Percentiles rank a stretch among this genome's conserved stretches.
Evolutionary conservation across 805 yeast genomes (phyloP).

Genomic region (Lipomyces starkeyi): DNA sequence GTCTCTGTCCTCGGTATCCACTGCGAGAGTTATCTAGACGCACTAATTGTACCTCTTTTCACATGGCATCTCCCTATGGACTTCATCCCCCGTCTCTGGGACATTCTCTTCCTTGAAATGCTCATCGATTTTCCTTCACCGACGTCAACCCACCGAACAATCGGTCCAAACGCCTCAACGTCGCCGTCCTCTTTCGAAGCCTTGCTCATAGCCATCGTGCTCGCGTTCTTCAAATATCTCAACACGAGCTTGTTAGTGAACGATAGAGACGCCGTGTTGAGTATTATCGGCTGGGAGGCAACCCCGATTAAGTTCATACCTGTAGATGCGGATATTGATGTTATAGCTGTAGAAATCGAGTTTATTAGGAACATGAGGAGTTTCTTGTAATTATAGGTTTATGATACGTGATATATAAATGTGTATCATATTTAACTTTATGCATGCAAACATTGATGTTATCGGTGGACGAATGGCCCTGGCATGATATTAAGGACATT

Average conservation of each 20-base stretch:
- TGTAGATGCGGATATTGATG: constrained; percentile 46
- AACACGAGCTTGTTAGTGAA: constrained; percentile 52
- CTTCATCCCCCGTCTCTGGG: constrained; percentile 57
- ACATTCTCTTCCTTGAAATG: constrained; percentile 64
- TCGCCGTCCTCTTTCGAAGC: constrained; percentile 49
- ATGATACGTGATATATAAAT: not conserved
- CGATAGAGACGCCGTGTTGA: constrained; percentile 37
- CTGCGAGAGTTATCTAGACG: constrained; percentile 53
- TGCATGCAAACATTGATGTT: not conserved
- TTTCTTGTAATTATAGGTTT: constrained; percentile 8
- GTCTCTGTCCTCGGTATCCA: constrained; percentile 48
- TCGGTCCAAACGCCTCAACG: not conserved
- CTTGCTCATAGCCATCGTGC: constrained; percentile 57
- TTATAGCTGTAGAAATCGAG: constrained; percentile 20
- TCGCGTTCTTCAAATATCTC: constrained; percentile 62
- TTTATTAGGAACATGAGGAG: constrained; percentile 20
- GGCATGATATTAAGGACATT: not conserved
- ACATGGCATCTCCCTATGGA: constrained; percentile 56
- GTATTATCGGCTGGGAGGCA: constrained; percentile 49
- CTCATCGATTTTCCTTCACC: constrained; percentile 8
- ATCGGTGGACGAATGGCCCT: not conserved
- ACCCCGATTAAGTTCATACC: constrained; percentile 55
- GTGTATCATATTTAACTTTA: not conserved
- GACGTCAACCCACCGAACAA: not conserved
- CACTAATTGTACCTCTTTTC: constrained; percentile 53